A percentile compares a stretch with the other conserved stretches of the same genome.
phyloP scores from a whole-genome alignment of 2,329 filamentous ascomycete genomes.

The Basipetospora chlamydospora region DNA sequence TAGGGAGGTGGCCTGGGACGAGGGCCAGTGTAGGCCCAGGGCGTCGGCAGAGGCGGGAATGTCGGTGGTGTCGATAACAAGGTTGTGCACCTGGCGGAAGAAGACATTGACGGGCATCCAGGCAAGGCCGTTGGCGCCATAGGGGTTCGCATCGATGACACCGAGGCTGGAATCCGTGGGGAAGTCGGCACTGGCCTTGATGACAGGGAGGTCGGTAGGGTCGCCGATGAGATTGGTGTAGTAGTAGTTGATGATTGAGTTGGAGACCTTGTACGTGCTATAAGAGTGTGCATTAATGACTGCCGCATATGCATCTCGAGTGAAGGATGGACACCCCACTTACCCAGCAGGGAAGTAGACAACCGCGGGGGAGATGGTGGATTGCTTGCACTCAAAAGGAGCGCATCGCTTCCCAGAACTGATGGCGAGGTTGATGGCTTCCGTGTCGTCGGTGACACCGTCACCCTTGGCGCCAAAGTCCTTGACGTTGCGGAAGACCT shows the following conservation, averaged over 20 bases:
- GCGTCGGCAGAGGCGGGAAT: conserved; percentile 29
- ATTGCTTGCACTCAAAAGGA: conserved; percentile 13
- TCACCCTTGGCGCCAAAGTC: conserved; percentile 26
- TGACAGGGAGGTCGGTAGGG: conserved; percentile 38
- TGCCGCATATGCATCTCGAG: no score
- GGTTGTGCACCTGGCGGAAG: conserved; percentile 42
- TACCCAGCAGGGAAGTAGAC: conserved; percentile 24
- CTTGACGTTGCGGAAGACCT: conserved; percentile 33
- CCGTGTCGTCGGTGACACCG: conserved; percentile 20
- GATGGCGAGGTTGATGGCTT: conserved; percentile 21
- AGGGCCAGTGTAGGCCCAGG: conserved; percentile 52
- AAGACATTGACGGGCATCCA: conserved; percentile 45
- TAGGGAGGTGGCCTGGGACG: conserved; percentile 46
- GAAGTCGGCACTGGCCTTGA: conserved; percentile 39
- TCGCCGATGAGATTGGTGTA: conserved; percentile 69
- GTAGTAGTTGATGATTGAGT: conserved; percentile 60
- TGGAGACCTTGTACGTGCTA: conserved; percentile 54
- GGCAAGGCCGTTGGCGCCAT: conserved; percentile 24
- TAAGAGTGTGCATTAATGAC: background rate
- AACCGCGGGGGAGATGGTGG: conserved; percentile 20
- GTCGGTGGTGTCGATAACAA: conserved; percentile 38
- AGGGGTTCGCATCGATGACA: conserved; percentile 33
- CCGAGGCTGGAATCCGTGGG: conserved; percentile 20
- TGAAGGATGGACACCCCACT: no score
- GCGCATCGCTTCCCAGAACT: conserved; percentile 26